These are phyloP conservation scores for Ophiostoma ulmi DNA, from an alignment of 2,329 filamentous ascomycete species.

Conservation along the genomic window DNA sequence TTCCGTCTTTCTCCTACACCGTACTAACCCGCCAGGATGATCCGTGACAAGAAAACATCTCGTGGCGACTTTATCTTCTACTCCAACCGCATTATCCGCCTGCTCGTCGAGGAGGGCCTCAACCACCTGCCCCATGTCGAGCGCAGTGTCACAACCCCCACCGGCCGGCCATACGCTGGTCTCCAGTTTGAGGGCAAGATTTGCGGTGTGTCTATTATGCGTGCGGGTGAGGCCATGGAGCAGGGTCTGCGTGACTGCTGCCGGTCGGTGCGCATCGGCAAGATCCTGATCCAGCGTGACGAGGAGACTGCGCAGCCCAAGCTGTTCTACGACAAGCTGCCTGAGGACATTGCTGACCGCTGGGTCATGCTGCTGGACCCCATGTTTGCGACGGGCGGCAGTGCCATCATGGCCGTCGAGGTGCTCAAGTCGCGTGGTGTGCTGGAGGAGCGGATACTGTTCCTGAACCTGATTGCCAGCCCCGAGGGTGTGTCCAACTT, in stretches of 20 bases:
- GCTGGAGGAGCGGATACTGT: slow-evolving; percentile 89
- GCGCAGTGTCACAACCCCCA: slow-evolving; percentile 83
- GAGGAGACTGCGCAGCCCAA: slow-evolving; percentile 90
- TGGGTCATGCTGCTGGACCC: slow-evolving; percentile 94
- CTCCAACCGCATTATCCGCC: slow-evolving; percentile 93
- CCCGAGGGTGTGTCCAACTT: slow-evolving; percentile 88
- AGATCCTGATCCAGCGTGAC: slow-evolving; percentile 95
- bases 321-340: slow-evolving; percentile 96
- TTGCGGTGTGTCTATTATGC: slow-evolving; percentile 97
- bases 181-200: slow-evolving; percentile 98
- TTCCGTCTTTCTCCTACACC: neutral
- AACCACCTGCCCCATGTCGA: slow-evolving; percentile 92
- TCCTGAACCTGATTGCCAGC: slow-evolving; percentile 96
- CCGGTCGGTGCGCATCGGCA: slow-evolving; percentile 94
- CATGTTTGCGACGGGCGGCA: slow-evolving; percentile 98
- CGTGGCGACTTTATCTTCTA: slow-evolving; percentile 99
- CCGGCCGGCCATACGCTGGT: slow-evolving; percentile 80
- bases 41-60: slow-evolving; percentile 82
- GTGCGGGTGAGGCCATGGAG: slow-evolving; percentile 97
- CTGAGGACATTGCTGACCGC: slow-evolving; percentile 82
- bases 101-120: slow-evolving; percentile 92
- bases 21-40: slow-evolving; percentile 62
- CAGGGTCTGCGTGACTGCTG: slow-evolving; percentile 94
- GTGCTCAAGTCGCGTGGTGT: slow-evolving; percentile 86
- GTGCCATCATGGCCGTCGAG: slow-evolving; percentile 93